These are phyloP conservation scores for Epichloe festucae DNA, from an alignment of 2,329 filamentous ascomycete genomes.

Conservation along the genomic window DNA sequence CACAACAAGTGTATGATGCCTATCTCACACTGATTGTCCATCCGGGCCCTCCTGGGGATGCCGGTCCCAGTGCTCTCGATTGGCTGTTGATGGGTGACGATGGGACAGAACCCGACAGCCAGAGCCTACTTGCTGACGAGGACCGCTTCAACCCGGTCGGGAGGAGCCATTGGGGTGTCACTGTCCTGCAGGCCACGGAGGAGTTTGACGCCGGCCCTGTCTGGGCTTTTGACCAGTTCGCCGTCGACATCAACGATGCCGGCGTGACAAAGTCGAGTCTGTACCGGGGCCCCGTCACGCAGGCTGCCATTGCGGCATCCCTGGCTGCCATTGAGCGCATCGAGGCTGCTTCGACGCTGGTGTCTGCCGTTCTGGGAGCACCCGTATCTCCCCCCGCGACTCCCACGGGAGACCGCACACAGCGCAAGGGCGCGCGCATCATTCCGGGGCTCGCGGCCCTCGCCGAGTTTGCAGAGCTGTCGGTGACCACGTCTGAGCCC, in stretches of 20 bases:
- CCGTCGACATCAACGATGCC: slow-evolving; percentile 25
- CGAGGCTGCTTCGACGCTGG: slow-evolving; percentile 11
- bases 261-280: slow-evolving; percentile 27
- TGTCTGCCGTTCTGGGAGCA: neutral
- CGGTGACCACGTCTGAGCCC: slow-evolving; percentile 19
- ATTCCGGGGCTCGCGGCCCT: slow-evolving; percentile 14
- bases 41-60: slow-evolving; percentile 28
- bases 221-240: slow-evolving; percentile 30
- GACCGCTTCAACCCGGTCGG: slow-evolving; percentile 16
- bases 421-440: slow-evolving; percentile 3
- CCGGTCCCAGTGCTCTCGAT: slow-evolving; percentile 27
- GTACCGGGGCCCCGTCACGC: slow-evolving; percentile 25
- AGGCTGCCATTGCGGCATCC: slow-evolving; percentile 24
- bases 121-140: slow-evolving; percentile 15
- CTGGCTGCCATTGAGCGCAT: slow-evolving; percentile 24
- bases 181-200: slow-evolving; percentile 25
- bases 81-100: slow-evolving; percentile 30
- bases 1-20: slow-evolving; percentile 22
- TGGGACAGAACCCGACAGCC: slow-evolving; percentile 19
- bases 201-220: slow-evolving; percentile 30
- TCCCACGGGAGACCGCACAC: neutral
- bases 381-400: slow-evolving; percentile 4
- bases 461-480: slow-evolving; percentile 15
- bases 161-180: slow-evolving; percentile 27
- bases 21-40: slow-evolving; percentile 27